Base-by-base conservation (phyloP, 306 rosid species). In the Purshia tridentata region DNA sequence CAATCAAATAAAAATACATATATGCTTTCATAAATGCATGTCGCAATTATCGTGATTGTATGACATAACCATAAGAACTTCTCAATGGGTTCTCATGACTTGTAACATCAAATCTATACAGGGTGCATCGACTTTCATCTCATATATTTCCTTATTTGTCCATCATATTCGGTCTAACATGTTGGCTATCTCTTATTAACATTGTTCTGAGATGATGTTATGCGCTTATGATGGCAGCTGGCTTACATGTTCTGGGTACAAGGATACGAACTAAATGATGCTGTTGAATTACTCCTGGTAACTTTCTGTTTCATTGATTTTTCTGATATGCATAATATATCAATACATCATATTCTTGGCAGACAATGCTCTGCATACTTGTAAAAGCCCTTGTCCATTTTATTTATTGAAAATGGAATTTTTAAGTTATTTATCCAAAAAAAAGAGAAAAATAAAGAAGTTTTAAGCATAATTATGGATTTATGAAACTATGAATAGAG, bases 221-320 rank as follows among this genome's bases (percentile, higher is more conserved):
- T n/a, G n/a, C n/a, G n/a, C n/a, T 81, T 75, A 80, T 70, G 41
- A 51, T 83, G 81, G 69, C 96, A 94, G 99, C 58, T 91, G 89
- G 93, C 99, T 52, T 90, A 88, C 77, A 88, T 95, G 96, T 91
- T 84, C 84, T 95, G 99, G 99, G 88, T 90, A 80, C 88, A 77
- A 67, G 98, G 96, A 75, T 91, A 95, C 78, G 77, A 78, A 77
- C 91, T 95, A 61, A 67, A 75, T 3, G 89, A 90, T 16, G 97
- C 93, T 45, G 64, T 65, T 70, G 69, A 66, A 63, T 72, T 91
- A 78, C 88, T 95, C 74, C 86, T 65, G 99, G 99, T 95, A 88
- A 84, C 72, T 53, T 69, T 55, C 64, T 40, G 11, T 78, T 65
- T 40, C 57, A 54, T 69, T 10, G 54, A 8, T 37, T 73, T 75